phyloP scores from a whole-genome alignment of 2,329 filamentous ascomycete genomes.

The Triangularia setosa region DNA sequence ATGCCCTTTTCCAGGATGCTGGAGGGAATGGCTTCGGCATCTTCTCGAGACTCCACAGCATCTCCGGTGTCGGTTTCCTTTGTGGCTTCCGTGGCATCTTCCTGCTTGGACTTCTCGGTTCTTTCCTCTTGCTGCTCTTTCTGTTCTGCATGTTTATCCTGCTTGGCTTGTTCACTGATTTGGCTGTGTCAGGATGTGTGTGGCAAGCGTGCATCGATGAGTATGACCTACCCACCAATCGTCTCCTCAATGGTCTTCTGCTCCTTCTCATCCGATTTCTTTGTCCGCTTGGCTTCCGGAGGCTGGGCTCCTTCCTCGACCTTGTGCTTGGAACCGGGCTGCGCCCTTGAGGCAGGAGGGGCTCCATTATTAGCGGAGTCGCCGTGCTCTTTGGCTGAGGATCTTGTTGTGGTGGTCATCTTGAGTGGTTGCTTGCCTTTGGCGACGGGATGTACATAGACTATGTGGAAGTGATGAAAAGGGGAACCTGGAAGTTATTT shows the following conservation, averaged over 20 bases:
- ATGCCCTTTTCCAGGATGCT: slow-evolving; percentile 79
- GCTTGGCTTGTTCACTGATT: neutral
- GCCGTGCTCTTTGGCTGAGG: slow-evolving; percentile 18
- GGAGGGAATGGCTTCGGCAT: slow-evolving; percentile 36
- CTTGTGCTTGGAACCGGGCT: slow-evolving; percentile 35
- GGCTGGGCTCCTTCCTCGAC: slow-evolving; percentile 29
- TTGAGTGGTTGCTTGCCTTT: neutral
- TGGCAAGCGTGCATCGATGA: neutral
- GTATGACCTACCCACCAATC: neutral
- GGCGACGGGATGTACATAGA: neutral
- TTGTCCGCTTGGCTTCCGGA: slow-evolving; percentile 39
- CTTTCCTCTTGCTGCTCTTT: neutral
- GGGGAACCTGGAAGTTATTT: neutral
- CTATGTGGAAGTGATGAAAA: neutral
- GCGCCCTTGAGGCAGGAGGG: slow-evolving; percentile 14
- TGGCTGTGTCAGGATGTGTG: neutral
- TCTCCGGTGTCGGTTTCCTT: slow-evolving; percentile 21
- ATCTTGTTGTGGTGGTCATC: slow-evolving; percentile 21
- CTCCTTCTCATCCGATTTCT: slow-evolving; percentile 33
- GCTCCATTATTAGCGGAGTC: neutral
- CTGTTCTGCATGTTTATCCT: neutral
- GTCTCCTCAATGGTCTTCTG: slow-evolving; percentile 51
- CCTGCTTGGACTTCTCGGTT: neutral
- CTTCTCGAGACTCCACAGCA: slow-evolving; percentile 31
- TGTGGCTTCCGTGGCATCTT: neutral